Percentiles rank a stretch among this genome's conserved stretches.
Conservation (phyloP, 2,329 filamentous ascomycete genomes). For the Fusarium sp. region DNA sequence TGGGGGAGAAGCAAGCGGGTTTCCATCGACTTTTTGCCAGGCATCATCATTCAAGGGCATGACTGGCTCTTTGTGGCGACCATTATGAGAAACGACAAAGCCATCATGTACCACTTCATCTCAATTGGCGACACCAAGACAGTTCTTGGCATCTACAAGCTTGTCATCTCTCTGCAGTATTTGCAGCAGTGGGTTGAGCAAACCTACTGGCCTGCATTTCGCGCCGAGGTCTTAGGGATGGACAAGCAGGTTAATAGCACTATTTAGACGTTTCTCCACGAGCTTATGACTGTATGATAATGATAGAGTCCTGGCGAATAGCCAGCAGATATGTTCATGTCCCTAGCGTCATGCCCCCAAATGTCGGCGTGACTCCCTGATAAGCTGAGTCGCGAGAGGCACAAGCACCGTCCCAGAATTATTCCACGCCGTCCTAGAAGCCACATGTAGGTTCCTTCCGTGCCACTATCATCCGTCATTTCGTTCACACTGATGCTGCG, state of each 20-base stretch:
- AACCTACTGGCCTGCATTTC: conserved; percentile 15
- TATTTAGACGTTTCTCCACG: not conserved
- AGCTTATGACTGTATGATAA: not conserved
- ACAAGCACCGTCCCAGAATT: too few relatives aligned
- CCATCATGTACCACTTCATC: not conserved
- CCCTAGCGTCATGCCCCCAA: not conserved
- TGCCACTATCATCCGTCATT: too few relatives aligned
- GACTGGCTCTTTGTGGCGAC: conserved; percentile 31
- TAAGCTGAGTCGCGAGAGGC: too few relatives aligned
- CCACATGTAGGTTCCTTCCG: too few relatives aligned
- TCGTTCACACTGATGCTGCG: too few relatives aligned
- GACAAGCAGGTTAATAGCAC: not conserved
- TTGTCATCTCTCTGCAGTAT: conserved; percentile 10
- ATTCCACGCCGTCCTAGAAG: too few relatives aligned
- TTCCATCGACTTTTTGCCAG: conserved; percentile 26
- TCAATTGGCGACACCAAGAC: not conserved
- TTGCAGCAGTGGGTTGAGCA: conserved; percentile 10
- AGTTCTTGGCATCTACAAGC: conserved; percentile 6
- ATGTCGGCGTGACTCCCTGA: not conserved
- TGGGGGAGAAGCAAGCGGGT: not conserved
- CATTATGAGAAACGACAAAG: not conserved
- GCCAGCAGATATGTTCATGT: not conserved
- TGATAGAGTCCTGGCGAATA: not conserved
- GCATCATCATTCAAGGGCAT: conserved; percentile 33
- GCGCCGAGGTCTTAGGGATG: not conserved